These are phyloP conservation scores for Colletotrichum truncatum DNA, from an alignment of 2,329 filamentous ascomycete genomes.

Conservation along the genomic window DNA sequence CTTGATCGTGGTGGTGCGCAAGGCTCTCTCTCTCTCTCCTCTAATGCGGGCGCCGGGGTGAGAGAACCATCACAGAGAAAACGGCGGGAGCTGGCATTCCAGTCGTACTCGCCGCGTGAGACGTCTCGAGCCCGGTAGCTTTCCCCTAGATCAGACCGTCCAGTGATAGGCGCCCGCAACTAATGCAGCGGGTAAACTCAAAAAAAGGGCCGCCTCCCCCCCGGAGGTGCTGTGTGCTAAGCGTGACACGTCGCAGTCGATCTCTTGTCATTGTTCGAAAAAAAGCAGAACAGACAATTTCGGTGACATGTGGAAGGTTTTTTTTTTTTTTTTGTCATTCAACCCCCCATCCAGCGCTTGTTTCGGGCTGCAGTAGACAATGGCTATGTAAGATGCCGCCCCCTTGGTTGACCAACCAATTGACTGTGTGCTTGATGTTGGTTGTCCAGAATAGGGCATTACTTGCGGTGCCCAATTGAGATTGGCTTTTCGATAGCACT, in stretches of 20 bases:
- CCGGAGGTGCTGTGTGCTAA: not conserved
- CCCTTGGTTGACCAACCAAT: not conserved
- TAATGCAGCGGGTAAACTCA: not conserved
- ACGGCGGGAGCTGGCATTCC: slow-evolving; percentile 1
- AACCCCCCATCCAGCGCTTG: slow-evolving; percentile 24
- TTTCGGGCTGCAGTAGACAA: slow-evolving; percentile 10
- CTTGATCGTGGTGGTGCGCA: no score
- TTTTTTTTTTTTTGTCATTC: slow-evolving; percentile 4
- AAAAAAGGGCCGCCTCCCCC: no score
- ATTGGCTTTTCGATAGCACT: not conserved
- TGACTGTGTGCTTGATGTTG: not conserved
- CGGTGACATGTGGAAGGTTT: slow-evolving; percentile 20
- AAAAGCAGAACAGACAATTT: not conserved
- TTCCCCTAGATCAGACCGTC: slow-evolving; percentile 17
- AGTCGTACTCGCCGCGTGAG: slow-evolving; percentile 3
- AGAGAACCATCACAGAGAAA: not conserved
- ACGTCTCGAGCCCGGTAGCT: slow-evolving; percentile 18
- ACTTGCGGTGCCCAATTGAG: slow-evolving; percentile 10
- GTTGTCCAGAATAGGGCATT: not conserved
- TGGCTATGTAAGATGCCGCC: not conserved
- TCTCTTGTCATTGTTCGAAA: not conserved
- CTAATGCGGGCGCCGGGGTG: no score
- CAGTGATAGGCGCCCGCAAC: slow-evolving; percentile 6
- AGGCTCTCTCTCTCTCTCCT: no score
- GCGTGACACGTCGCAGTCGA: slow-evolving; percentile 20